A percentile compares a stretch with the other conserved stretches of the same genome.
Evolutionary conservation across 805 yeast species (phyloP).

Genomic region (Schwanniomyces pseudopolymorphus): DNA sequence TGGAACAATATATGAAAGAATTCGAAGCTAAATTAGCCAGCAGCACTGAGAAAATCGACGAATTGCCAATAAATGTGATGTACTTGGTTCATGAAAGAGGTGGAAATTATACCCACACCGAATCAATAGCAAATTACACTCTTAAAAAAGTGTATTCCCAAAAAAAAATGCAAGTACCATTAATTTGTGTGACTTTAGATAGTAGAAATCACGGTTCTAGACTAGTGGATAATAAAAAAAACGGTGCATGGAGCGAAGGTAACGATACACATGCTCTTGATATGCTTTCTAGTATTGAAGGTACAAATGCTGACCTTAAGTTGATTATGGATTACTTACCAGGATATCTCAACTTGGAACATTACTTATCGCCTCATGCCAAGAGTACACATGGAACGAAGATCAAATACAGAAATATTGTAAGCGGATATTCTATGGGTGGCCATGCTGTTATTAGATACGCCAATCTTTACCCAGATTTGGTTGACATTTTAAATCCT

Average conservation of each 20-base stretch:
- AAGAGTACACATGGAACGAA: conserved; percentile 16
- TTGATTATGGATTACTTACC: conserved; percentile 47
- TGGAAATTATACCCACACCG: conserved; percentile 36
- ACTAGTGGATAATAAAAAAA: conserved; percentile 29
- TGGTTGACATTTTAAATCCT: conserved; percentile 44
- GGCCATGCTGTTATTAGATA: conserved; percentile 55
- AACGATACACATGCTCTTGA: conserved; percentile 52
- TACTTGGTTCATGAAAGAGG: conserved; percentile 50
- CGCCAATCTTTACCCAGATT: conserved; percentile 37
- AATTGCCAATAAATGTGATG: conserved; percentile 38
- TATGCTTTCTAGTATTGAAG: conserved; percentile 49
- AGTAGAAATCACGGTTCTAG: conserved; percentile 58
- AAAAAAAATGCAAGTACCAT: conserved; percentile 22
- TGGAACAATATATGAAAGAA: conserved; percentile 24
- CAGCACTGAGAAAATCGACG: conserved; percentile 7
- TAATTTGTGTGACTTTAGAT: conserved; percentile 53
- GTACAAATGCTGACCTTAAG: conserved; percentile 44
- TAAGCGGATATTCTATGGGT: conserved; percentile 55
- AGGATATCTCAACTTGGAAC: conserved; percentile 33
- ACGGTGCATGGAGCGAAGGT: conserved; percentile 47
- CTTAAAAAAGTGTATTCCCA: conserved; percentile 25
- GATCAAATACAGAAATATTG: conserved; percentile 33
- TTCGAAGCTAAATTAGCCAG: conserved; percentile 7
- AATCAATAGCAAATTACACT: conserved; percentile 38
- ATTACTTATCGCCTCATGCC: conserved; percentile 14